Percentiles rank a stretch among this genome's conserved stretches.
These are phyloP conservation scores for Camillea tinctor DNA, from an alignment of 2,329 filamentous ascomycete genomes.

Conservation along the genomic window DNA sequence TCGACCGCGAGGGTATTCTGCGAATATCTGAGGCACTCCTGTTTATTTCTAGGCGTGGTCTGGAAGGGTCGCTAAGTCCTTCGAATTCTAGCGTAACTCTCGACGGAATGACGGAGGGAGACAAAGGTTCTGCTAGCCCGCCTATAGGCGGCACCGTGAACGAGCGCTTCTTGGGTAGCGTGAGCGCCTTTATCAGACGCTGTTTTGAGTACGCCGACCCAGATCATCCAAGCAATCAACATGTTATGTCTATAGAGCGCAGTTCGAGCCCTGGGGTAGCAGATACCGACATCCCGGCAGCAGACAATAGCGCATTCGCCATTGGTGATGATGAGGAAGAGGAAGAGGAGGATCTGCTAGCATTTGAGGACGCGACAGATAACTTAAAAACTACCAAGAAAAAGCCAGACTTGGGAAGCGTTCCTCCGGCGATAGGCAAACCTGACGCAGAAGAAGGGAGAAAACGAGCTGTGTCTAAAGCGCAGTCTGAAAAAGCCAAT, in stretches of 20 bases:
- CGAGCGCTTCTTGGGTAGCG: slow-evolving; percentile 86
- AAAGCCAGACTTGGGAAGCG: slow-evolving; percentile 40
- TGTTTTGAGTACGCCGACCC: slow-evolving; percentile 99
- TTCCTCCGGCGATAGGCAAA: slow-evolving; percentile 29
- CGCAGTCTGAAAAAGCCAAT: slow-evolving; percentile 77
- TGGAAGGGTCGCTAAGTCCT: slow-evolving; percentile 72
- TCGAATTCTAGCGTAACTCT: slow-evolving; percentile 58
- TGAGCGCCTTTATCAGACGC: slow-evolving; percentile 91
- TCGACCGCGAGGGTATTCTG: slow-evolving; percentile 92
- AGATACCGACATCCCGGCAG: slow-evolving; percentile 25
- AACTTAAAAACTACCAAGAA: slow-evolving; percentile 44
- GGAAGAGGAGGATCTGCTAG: slow-evolving; percentile 55
- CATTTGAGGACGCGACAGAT: slow-evolving; percentile 49
- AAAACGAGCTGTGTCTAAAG: slow-evolving; percentile 52
- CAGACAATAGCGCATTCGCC: slow-evolving; percentile 58
- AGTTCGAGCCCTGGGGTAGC: slow-evolving; percentile 31
- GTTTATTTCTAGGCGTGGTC: slow-evolving; percentile 85
- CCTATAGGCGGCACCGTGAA: slow-evolving; percentile 62
- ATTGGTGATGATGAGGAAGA: slow-evolving; percentile 65
- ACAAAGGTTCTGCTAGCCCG: slow-evolving; percentile 38
- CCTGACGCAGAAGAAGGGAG: slow-evolving; percentile 22
- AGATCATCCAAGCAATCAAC: slow-evolving; percentile 67
- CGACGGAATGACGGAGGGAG: slow-evolving; percentile 40
- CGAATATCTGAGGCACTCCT: slow-evolving; percentile 91
- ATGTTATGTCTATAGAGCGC: slow-evolving; percentile 28